phyloP scores from a whole-genome alignment of 257 asterid species.

The Oldenlandia corymbosa region DNA sequence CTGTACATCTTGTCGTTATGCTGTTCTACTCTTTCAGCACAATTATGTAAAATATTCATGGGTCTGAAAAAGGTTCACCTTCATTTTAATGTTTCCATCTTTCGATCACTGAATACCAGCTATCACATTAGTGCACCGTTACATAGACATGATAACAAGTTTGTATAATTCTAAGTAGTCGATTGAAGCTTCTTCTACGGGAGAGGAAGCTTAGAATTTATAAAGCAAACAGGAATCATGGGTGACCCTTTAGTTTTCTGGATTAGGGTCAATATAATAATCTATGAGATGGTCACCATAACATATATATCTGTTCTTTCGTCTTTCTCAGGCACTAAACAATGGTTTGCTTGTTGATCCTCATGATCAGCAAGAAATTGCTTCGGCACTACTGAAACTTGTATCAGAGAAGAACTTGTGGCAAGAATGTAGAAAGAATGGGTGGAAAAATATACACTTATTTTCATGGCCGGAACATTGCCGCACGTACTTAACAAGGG shows the following conservation, averaged over 20 bases:
- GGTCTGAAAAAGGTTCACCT: not conserved
- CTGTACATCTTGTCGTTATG: not conserved
- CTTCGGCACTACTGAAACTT: conserved; percentile 66
- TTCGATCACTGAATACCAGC: not conserved
- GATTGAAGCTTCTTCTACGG: not conserved
- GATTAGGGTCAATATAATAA: not conserved
- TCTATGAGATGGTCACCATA: too few relatives aligned
- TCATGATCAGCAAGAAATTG: conserved; percentile 60
- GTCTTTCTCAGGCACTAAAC: conserved; percentile 47
- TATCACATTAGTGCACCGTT: not conserved
- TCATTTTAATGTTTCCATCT: not conserved
- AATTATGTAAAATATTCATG: not conserved
- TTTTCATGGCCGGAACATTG: conserved; percentile 92
- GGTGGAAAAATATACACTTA: conserved; percentile 73
- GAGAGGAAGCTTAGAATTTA: not conserved
- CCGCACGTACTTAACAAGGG: conserved; percentile 63
- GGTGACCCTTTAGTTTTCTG: not conserved
- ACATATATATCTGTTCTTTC: not conserved
- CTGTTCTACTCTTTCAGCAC: conserved; percentile 3
- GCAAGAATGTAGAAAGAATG: conserved; percentile 67
- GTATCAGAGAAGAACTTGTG: conserved; percentile 77
- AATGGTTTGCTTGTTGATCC: conserved; percentile 82
- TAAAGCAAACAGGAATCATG: not conserved
- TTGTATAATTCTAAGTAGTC: not conserved
- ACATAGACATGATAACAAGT: not conserved